phyloP scores from a whole-genome alignment of 371 early-diverging fungal genomes.

The Dichotomocladium elegans region DNA sequence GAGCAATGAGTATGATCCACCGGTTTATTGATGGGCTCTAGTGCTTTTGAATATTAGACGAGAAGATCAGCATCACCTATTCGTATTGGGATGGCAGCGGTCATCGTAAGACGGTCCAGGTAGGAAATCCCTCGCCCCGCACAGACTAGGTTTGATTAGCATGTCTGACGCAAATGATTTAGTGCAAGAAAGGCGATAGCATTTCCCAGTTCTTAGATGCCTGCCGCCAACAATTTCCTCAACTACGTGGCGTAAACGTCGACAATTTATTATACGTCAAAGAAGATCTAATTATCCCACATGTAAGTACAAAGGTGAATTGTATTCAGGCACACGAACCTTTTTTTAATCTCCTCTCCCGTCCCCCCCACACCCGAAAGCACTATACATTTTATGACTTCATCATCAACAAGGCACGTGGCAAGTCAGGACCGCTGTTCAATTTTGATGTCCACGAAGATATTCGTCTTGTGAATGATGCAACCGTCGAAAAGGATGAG shows the following conservation, averaged over 20 bases:
- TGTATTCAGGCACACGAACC: background rate
- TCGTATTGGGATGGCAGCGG: constrained; percentile 96
- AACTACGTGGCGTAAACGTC: constrained; percentile 77
- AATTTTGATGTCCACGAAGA: constrained; percentile 94
- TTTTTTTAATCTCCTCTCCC: no score
- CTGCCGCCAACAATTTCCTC: constrained; percentile 75
- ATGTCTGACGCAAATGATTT: no score
- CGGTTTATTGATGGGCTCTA: constrained; percentile 6
- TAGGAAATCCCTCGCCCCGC: no score
- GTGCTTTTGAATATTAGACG: constrained; percentile 41
- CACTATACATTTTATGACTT: constrained; percentile 96
- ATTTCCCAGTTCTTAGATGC: constrained; percentile 85
- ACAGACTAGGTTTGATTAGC: no score
- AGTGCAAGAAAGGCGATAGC: constrained; percentile 89
- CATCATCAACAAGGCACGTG: constrained; percentile 92
- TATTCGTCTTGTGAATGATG: constrained; percentile 85
- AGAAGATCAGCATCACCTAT: constrained; percentile 82
- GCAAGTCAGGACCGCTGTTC: constrained; percentile 94
- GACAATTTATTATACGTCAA: constrained; percentile 92
- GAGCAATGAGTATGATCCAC: background rate
- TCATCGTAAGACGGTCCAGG: constrained; percentile 80
- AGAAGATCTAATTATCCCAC: constrained; percentile 95
- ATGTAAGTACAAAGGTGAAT: constrained; percentile 50
- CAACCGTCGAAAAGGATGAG: constrained; percentile 85
- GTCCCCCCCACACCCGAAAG: constrained; percentile 32